These are phyloP conservation scores for Lodderomyces oxycetoniae DNA, from an alignment of 1,139 yeast genomes.

Conservation along the genomic window DNA sequence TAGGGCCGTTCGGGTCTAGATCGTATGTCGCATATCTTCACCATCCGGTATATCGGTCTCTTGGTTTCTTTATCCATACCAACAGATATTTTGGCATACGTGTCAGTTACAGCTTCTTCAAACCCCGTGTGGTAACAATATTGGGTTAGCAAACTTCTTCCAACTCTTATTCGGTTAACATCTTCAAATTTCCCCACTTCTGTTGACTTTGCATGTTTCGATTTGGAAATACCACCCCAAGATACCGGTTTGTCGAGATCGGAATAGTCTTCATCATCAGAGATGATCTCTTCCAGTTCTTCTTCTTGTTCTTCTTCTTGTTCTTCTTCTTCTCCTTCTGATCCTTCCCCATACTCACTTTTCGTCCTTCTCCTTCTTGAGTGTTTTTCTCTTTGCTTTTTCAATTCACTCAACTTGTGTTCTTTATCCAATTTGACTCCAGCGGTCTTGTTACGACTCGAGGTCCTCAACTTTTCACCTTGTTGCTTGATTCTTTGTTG, in stretches of 20 bases:
- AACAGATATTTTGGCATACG: conserved; percentile 78
- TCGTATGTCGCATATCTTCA: conserved; percentile 65
- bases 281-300: conserved; percentile 38
- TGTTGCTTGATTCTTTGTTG: not conserved
- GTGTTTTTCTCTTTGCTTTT: conserved; percentile 76
- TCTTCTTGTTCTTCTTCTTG: conserved; percentile 39
- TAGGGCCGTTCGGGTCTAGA: conserved; percentile 53
- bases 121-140: conserved; percentile 82
- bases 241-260: conserved; percentile 27
- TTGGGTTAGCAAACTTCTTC: conserved; percentile 69
- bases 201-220: conserved; percentile 22
- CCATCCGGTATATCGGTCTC: conserved; percentile 74
- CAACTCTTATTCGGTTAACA: conserved; percentile 66
- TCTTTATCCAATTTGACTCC: conserved; percentile 28
- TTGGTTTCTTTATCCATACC: conserved; percentile 64
- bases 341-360: conserved; percentile 35
- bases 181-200: conserved; percentile 48
- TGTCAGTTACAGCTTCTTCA: conserved; percentile 60
- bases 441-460: conserved; percentile 18
- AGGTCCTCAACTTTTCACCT: conserved; percentile 13
- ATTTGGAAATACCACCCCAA: conserved; percentile 43
- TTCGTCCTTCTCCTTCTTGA: conserved; percentile 29
- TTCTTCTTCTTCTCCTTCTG: conserved; percentile 27
- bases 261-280: conserved; percentile 38
- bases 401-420: conserved; percentile 73